Conservation (phyloP, 2,329 filamentous ascomycete species). For the Aspergillus thermomutatus region DNA sequence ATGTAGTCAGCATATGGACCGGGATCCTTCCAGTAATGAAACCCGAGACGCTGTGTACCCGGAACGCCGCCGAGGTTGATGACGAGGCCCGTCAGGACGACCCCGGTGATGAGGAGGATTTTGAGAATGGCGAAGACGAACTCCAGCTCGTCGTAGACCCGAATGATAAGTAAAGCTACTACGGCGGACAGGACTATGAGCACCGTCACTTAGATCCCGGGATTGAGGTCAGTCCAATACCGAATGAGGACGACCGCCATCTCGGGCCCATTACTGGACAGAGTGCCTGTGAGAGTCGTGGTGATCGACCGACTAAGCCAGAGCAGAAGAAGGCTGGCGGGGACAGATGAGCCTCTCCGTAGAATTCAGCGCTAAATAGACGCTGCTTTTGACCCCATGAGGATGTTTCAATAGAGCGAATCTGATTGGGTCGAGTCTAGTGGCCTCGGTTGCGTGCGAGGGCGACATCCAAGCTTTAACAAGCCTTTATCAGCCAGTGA, state of each 20-base stretch:
- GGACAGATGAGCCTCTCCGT: too few relatives aligned
- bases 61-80: constrained; percentile 62
- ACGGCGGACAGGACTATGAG: constrained; percentile 57
- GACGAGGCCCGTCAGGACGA: constrained; percentile 49
- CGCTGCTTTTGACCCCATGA: too few relatives aligned
- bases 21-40: constrained; percentile 66
- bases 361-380: too few relatives aligned
- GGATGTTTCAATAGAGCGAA: too few relatives aligned
- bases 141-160: constrained; percentile 50
- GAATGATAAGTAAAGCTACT: constrained; percentile 54
- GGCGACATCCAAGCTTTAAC: too few relatives aligned
- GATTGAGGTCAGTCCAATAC: constrained; percentile 51
- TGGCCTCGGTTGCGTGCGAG: too few relatives aligned
- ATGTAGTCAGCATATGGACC: constrained; percentile 67
- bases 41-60: constrained; percentile 58
- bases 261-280: too few relatives aligned
- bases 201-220: constrained; percentile 45
- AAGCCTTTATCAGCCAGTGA: too few relatives aligned
- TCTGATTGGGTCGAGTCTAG: too few relatives aligned
- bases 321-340: too few relatives aligned
- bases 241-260: constrained; percentile 61
- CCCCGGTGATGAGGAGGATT: constrained; percentile 46
- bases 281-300: too few relatives aligned
- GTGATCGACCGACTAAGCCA: too few relatives aligned
- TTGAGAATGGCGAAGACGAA: constrained; percentile 53